Percentiles rank a stretch among this genome's conserved stretches.
These are phyloP conservation scores for Ustilago lituana DNA, from an alignment of 1,284 basidiomycete species.

Conservation along the genomic window DNA sequence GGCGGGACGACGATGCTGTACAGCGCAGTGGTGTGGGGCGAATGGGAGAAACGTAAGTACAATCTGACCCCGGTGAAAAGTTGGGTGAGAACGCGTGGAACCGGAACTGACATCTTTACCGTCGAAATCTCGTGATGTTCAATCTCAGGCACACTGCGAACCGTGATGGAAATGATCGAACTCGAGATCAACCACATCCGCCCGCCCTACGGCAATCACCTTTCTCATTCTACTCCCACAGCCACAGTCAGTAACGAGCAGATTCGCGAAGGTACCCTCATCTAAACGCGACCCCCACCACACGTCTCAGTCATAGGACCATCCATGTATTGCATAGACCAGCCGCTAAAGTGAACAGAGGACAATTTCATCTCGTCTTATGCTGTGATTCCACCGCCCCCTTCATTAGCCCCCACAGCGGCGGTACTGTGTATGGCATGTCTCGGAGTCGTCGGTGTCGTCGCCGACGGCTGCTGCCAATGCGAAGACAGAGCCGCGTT, in stretches of 20 bases:
- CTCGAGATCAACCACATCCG: conserved; percentile 32
- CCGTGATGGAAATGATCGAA: conserved; percentile 53
- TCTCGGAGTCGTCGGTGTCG: conserved; percentile 23
- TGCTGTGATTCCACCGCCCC: conserved; percentile 5
- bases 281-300: no score
- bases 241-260: no score
- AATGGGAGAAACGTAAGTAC: conserved; percentile 65
- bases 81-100: no score
- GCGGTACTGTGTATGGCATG: conserved; percentile 7
- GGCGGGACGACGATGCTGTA: conserved; percentile 64
- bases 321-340: neutral
- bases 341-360: no score
- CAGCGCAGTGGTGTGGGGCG: conserved; percentile 60
- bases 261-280: conserved; percentile 35
- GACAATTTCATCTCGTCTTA: no score
- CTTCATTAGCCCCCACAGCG: no score
- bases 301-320: neutral
- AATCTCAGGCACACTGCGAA: conserved; percentile 38
- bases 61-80: no score
- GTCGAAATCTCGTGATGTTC: no score
- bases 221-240: no score
- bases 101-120: neutral
- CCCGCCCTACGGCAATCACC: neutral
- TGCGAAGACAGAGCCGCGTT: neutral
- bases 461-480: conserved; percentile 6